phyloP scores from a whole-genome alignment of 352 stramenopile species.

The Phytopythium montanum region DNA sequence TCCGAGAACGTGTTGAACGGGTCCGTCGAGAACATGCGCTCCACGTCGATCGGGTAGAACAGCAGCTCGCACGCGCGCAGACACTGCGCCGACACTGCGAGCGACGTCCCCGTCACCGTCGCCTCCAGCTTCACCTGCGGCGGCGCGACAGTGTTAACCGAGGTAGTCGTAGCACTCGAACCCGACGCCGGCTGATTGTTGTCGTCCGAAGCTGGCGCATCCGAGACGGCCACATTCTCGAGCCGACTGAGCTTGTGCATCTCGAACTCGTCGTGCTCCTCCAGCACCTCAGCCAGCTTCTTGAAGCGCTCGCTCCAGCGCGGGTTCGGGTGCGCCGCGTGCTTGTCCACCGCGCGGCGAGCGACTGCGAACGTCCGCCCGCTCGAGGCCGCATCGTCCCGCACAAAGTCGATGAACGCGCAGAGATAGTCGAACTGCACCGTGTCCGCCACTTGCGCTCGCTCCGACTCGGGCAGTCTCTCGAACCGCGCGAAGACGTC shows the following conservation, averaged over 20 bases:
- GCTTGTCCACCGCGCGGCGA: conserved; percentile 30
- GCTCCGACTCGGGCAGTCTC: not conserved
- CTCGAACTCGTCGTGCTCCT: conserved; percentile 40
- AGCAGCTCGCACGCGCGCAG: conserved; percentile 34
- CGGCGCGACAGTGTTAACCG: not conserved
- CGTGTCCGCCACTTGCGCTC: conserved; percentile 13
- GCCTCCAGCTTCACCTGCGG: conserved; percentile 21
- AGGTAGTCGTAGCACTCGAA: not conserved
- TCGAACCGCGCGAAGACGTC: conserved; percentile 29
- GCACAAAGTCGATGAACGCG: conserved; percentile 61
- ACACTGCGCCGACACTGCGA: conserved; percentile 28
- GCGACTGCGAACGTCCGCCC: conserved; percentile 23
- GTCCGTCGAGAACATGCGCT: conserved; percentile 64
- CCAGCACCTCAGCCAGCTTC: conserved; percentile 32
- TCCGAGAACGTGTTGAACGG: conserved; percentile 52
- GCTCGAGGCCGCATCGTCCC: conserved; percentile 5
- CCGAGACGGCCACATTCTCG: conserved; percentile 14
- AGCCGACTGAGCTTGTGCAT: conserved; percentile 12
- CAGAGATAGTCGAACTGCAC: conserved; percentile 59
- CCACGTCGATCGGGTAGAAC: conserved; percentile 62
- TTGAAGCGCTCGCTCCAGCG: conserved; percentile 48
- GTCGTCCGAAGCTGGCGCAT: not conserved
- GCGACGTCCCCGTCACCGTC: conserved; percentile 16
- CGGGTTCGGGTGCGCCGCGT: conserved; percentile 31
- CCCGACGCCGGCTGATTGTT: not conserved